Base-by-base conservation (phyloP, 345 rosid genomes). In the Sisymbrium irio region DNA sequence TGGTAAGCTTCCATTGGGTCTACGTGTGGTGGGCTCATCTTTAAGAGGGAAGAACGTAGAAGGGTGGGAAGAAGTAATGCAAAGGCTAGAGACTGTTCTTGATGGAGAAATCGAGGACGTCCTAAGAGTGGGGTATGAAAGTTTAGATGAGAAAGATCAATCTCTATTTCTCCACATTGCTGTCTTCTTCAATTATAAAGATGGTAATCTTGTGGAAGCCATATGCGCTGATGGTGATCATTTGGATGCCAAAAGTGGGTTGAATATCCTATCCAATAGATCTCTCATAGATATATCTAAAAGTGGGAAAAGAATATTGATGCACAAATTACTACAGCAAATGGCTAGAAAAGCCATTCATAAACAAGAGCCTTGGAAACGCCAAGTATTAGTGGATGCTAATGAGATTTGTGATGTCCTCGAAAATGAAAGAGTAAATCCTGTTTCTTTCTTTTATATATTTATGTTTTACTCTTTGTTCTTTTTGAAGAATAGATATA, bases 121-220 rank as follows among this genome's bases (percentile, higher is more conserved):
- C 13, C 42, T 39, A 39, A 39, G 42, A 39, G 42, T 39, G 4
- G 42, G 86, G 0, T 81, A 45, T 14, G 69, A 81, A 2, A 67
- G 67, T 10, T 41, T 83, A 9, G 4, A 46, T 15, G 65, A 67
- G 6, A 13, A 39, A 6, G 69, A 59, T 3, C 51, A 79, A 72
- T 1, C 2, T 0, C 19, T 81, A 1, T 83, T 83, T 77, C 67
- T 79, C 19, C 74, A 79, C n/a, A 67, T 83, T 49, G 81, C 78
- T 13, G 69, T n/a, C n/a, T n/a, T 81, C 59, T 76, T 78, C 11
- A 75, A 46, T 8, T 20, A 70, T 2, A n/a, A n/a, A n/a, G n/a
- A n/a, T n/a, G n/a, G n/a, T n/a, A n/a, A n/a, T n/a, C n/a, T n/a
- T n/a, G n/a, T n/a, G n/a, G n/a, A n/a, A n/a, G n/a, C n/a, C n/a